Evolutionary conservation across 140 eudicot genomes (phyloP).

Genomic region (Senecio squalidus): DNA sequence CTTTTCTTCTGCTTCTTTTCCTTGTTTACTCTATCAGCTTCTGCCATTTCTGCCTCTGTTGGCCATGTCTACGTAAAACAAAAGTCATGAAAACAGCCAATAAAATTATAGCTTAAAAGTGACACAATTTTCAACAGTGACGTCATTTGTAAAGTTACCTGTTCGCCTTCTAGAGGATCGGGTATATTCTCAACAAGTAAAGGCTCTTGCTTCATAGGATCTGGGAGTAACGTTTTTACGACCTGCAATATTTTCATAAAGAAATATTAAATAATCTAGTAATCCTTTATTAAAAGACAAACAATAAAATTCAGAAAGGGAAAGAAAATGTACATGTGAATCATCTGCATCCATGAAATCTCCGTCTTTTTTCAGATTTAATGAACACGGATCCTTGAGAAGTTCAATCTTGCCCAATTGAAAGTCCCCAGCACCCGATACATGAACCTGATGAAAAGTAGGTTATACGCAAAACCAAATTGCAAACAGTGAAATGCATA

Average conservation of each 20-base stretch:
- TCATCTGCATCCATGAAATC: conserved; percentile 85
- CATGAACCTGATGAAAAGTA: conserved; percentile 67
- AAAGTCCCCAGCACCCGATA: conserved; percentile 98
- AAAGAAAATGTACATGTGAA: conserved; percentile 38
- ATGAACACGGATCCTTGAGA: conserved; percentile 75
- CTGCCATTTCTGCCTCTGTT: conserved; percentile 96
- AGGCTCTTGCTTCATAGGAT: conserved; percentile 88
- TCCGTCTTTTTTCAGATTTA: conserved; percentile 65
- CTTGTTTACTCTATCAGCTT: conserved; percentile 65
- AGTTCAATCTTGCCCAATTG: conserved; percentile 76
- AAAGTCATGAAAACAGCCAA: background rate
- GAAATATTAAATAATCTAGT: background rate
- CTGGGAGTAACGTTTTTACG: conserved; percentile 47
- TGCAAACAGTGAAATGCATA: background rate
- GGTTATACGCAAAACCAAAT: conserved; percentile 15
- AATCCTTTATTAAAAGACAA: background rate
- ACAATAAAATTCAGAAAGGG: background rate
- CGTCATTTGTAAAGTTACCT: conserved; percentile 38
- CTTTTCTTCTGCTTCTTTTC: conserved; percentile 68
- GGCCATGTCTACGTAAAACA: conserved; percentile 80
- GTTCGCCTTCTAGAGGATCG: conserved; percentile 94
- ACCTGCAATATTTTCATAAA: conserved; percentile 46
- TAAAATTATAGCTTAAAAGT: background rate
- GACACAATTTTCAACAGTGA: background rate
- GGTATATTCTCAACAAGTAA: conserved; percentile 78